Percentiles rank a stretch among this genome's conserved stretches.
These are phyloP conservation scores for Penicillium ucsense DNA, from an alignment of 495 filamentous ascomycete species.

Conservation along the genomic window DNA sequence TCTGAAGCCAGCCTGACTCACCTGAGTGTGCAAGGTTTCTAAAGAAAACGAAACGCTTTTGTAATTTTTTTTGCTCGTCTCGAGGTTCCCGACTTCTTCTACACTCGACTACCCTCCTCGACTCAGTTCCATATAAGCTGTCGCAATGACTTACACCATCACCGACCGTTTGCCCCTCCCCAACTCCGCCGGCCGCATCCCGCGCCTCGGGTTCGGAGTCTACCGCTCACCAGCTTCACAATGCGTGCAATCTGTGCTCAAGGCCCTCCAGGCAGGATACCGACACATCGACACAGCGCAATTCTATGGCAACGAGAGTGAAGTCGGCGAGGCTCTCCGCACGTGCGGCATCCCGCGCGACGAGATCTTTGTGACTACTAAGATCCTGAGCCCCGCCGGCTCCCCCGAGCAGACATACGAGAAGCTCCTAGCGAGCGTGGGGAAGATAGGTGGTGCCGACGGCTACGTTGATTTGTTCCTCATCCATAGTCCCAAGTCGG, in stretches of 20 bases:
- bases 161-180: constrained; percentile 45
- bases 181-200: constrained; percentile 45
- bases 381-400: constrained; percentile 49
- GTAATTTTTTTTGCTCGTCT: not conserved
- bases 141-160: constrained; percentile 32
- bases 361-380: constrained; percentile 58
- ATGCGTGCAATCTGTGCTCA: constrained; percentile 47
- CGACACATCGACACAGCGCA: constrained; percentile 68
- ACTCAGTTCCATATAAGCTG: no score
- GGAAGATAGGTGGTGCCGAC: constrained; percentile 47
- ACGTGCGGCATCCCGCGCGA: constrained; percentile 43
- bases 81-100: not conserved
- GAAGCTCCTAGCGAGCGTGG: constrained; percentile 49
- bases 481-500: constrained; percentile 53
- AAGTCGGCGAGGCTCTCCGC: constrained; percentile 55
- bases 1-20: no score
- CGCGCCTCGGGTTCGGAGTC: constrained; percentile 66
- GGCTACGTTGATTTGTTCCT: constrained; percentile 65
- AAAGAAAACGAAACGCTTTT: no score
- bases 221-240: constrained; percentile 45
- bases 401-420: constrained; percentile 49
- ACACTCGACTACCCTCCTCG: constrained; percentile 8
- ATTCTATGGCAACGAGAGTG: constrained; percentile 56
- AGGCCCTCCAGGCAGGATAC: constrained; percentile 56
- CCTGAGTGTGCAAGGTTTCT: no score